A percentile compares a stretch with the other conserved stretches of the same genome.
phyloP scores from a whole-genome alignment of 768 basidiomycete species.

The Trametes coccinea region DNA sequence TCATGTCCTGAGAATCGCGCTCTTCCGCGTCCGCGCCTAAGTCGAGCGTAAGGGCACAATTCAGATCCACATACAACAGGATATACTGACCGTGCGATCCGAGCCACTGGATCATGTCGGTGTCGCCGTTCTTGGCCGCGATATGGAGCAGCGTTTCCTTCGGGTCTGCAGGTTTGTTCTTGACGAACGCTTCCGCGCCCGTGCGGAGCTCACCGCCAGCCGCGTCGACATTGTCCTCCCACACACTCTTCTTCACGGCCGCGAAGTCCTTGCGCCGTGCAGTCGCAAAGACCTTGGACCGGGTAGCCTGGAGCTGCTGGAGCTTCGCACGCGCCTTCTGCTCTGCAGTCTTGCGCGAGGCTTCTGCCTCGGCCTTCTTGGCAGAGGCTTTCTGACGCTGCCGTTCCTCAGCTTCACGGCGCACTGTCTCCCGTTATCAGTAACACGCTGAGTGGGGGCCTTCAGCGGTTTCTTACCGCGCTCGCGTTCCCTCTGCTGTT shows the following conservation, averaged over 20 bases:
- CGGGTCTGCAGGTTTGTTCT: slow-evolving; percentile 49
- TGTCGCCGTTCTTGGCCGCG: slow-evolving; percentile 54
- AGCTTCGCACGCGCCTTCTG: slow-evolving; percentile 48
- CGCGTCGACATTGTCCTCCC: slow-evolving; percentile 69
- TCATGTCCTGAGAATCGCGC: slow-evolving; percentile 54
- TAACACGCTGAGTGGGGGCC: too few relatives aligned
- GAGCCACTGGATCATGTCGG: slow-evolving; percentile 65
- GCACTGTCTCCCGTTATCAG: slow-evolving; percentile 36
- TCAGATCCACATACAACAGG: slow-evolving; percentile 9
- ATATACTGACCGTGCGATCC: slow-evolving; percentile 53
- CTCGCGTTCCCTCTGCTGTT: slow-evolving; percentile 48
- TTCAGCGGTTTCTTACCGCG: slow-evolving; percentile 39
- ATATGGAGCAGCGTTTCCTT: slow-evolving; percentile 73
- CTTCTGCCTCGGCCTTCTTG: slow-evolving; percentile 58
- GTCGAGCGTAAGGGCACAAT: slow-evolving; percentile 7
- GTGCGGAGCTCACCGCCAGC: slow-evolving; percentile 67
- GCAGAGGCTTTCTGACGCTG: slow-evolving; percentile 53
- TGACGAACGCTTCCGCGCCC: slow-evolving; percentile 54
- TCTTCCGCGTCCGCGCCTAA: slow-evolving; percentile 76
- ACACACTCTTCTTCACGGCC: slow-evolving; percentile 63
- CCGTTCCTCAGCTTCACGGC: slow-evolving; percentile 54
- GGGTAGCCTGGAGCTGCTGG: slow-evolving; percentile 52
- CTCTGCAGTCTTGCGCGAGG: slow-evolving; percentile 50
- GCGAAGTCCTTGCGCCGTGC: slow-evolving; percentile 55
- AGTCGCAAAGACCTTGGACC: slow-evolving; percentile 66